Base-by-base conservation (phyloP, 2,329 filamentous ascomycete species). In the Pseudogymnoascus sp. region DNA sequence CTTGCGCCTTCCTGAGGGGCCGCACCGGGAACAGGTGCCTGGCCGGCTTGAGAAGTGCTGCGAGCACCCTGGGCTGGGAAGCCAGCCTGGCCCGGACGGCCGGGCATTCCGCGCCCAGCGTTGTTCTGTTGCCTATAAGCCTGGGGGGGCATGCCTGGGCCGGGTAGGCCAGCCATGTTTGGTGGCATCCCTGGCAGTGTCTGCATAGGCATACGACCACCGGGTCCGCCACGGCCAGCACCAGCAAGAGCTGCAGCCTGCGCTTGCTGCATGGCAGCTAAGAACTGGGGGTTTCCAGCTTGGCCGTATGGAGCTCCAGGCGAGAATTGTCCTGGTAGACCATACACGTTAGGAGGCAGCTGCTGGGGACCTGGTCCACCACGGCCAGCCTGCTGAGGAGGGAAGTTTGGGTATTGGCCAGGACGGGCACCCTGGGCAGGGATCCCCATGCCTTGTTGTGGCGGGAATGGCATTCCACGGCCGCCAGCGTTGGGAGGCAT, bases 271-370 rank as follows among this genome's bases (percentile, higher is more conserved):
- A 92, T 90, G 71, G 92, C 90, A 70, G 86, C 87, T 74, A 94
- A 83, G 76, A 86, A 89, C 71, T 89, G 87, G 65, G 89, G 88
- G 77, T 86, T 89, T 71, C 88, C 85, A 69, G 89, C 88, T 78
- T 93, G 88, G 71, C 83, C 88, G 75, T 89, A 94, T 70, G 87
- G 87, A 66, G 82, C 85, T 67, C 85, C 86, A 63, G 88, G 88
- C 70, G 90, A 90, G 79, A 89, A 91, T 76, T 92, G 89, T 65
- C 85, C 83, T 59, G 89, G 87, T 71, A 94, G 81, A 67, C 84
- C 85, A 76, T 95, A 97, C 79, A 91, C 87, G 79, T 87, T 90
- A 65, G 91, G 90, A 63, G 91, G 90, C 67, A 97, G 84, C 78
- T 92, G 89, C 77, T 94, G 91, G 69, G 88, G 88, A 68, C 81